Base-by-base conservation (phyloP, 371 early-diverging fungal genomes). In the Syncephalastrum monosporum region DNA sequence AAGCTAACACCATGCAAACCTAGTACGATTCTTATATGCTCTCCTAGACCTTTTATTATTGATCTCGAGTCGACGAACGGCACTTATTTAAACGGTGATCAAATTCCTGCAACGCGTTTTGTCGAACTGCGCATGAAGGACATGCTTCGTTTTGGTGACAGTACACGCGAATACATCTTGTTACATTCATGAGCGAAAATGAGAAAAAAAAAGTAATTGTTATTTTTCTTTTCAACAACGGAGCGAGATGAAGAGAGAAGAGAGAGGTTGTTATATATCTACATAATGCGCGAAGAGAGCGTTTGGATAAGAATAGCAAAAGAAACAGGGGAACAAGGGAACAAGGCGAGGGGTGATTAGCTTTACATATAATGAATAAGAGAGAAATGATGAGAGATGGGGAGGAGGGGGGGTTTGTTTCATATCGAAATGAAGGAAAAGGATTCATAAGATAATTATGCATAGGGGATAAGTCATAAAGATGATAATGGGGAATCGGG, bases 11-110 rank as follows among this genome's bases (percentile, higher is more conserved):
- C 14, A 21, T 42, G 3, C 55, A 24, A 25, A 33, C 15, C n/a
- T 8, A 23, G 17, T 42, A 16, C 1, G n/a, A 41, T 10, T 10
- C 16, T 46, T 21, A 23, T 50, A 44, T 47, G 3, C 46, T 44
- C 19, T 27, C 4, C 5, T 61, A 90, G 91, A 53, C 96, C 95
- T 10, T 97, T 93, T 66, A 71, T 97, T n/a, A 94, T 97, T 51
- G 98, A 97, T 65, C 75, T 97, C 42, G 91, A 91, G 47, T 91
- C 95, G 12, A 82, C 94, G 4, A 96, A 96, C 65, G 96, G 95
- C 14, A 94, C 95, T 0, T 89, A 82, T 64, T 79, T 97, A 8
- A 96, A 96, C 70, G 88, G 88, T 4, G 80, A 82, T 3, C 65
- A 76, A 53, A 84, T 96, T 25, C 91, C 91, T 2, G 59, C 78